Evolutionary conservation across 805 yeast species (phyloP).

Genomic region (Wickerhamomyces rabaulensis): DNA sequence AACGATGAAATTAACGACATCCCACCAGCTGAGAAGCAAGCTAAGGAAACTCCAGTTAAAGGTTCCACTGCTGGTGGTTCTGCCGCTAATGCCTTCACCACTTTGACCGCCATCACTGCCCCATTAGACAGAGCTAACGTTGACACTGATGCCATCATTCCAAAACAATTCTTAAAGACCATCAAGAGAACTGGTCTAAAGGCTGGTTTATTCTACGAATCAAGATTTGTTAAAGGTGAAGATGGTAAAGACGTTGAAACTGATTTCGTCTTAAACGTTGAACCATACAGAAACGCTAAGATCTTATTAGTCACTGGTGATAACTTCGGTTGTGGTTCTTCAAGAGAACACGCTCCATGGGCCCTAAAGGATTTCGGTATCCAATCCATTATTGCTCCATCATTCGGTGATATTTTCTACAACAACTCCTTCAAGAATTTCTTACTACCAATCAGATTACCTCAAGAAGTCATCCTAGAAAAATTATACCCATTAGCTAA

Average conservation of each 20-base stretch:
- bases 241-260: slow-evolving; percentile 74
- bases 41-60: slow-evolving; percentile 31
- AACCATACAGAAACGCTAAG: slow-evolving; percentile 75
- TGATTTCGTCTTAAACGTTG: slow-evolving; percentile 86
- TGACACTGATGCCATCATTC: slow-evolving; percentile 98
- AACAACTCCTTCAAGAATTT: slow-evolving; percentile 97
- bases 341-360: slow-evolving; percentile 99
- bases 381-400: slow-evolving; percentile 92
- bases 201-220: slow-evolving; percentile 86
- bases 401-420: slow-evolving; percentile 97
- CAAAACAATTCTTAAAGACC: slow-evolving; percentile 96
- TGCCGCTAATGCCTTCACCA: slow-evolving; percentile 72
- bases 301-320: slow-evolving; percentile 90
- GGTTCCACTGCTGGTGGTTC: slow-evolving; percentile 31
- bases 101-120: slow-evolving; percentile 83
- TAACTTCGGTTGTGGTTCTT: slow-evolving; percentile 98
- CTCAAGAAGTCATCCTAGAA: slow-evolving; percentile 63
- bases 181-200: slow-evolving; percentile 94
- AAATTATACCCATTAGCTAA: slow-evolving; percentile 79
- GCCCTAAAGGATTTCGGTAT: slow-evolving; percentile 97
- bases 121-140: slow-evolving; percentile 93
- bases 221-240: slow-evolving; percentile 66
- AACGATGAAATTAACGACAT: slow-evolving; percentile 60
- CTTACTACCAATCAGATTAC: slow-evolving; percentile 85
- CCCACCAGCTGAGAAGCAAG: slow-evolving; percentile 45